phyloP scores from a whole-genome alignment of 768 basidiomycete species.

The Leccinum arenicola region DNA sequence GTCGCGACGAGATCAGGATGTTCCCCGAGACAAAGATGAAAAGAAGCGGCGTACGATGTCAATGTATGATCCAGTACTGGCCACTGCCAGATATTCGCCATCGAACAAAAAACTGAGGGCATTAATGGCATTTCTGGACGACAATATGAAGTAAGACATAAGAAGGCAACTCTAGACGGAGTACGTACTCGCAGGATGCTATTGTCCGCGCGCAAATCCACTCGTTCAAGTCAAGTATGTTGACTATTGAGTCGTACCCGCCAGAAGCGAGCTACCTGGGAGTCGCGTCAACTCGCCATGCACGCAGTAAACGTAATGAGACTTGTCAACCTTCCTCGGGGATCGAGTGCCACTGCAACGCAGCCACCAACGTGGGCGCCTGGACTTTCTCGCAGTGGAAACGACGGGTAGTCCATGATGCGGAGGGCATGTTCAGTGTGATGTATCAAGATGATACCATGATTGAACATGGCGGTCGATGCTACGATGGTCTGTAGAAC shows the following conservation, averaged over 20 bases:
- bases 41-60: slow-evolving; percentile 61
- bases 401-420: slow-evolving; percentile 65
- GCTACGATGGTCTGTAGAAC: slow-evolving; percentile 42
- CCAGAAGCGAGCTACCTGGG: slow-evolving; percentile 74
- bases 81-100: slow-evolving; percentile 80
- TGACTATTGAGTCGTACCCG: slow-evolving; percentile 79
- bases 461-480: slow-evolving; percentile 73
- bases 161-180: not conserved
- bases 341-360: slow-evolving; percentile 71
- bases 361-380: slow-evolving; percentile 84
- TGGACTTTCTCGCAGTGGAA: slow-evolving; percentile 55
- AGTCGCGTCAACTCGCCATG: not conserved
- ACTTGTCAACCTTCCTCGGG: slow-evolving; percentile 59
- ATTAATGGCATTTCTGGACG: slow-evolving; percentile 61
- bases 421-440: slow-evolving; percentile 63
- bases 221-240: slow-evolving; percentile 74
- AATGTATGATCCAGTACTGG: slow-evolving; percentile 67
- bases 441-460: slow-evolving; percentile 63
- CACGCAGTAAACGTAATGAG: not conserved
- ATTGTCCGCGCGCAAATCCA: slow-evolving; percentile 81
- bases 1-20: slow-evolving; percentile 1
- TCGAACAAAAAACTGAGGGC: slow-evolving; percentile 78
- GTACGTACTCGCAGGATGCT: slow-evolving; percentile 73
- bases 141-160: slow-evolving; percentile 1
- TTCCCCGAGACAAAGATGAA: not conserved